phyloP scores from a whole-genome alignment of 257 asterid species.

The Avicennia marina region DNA sequence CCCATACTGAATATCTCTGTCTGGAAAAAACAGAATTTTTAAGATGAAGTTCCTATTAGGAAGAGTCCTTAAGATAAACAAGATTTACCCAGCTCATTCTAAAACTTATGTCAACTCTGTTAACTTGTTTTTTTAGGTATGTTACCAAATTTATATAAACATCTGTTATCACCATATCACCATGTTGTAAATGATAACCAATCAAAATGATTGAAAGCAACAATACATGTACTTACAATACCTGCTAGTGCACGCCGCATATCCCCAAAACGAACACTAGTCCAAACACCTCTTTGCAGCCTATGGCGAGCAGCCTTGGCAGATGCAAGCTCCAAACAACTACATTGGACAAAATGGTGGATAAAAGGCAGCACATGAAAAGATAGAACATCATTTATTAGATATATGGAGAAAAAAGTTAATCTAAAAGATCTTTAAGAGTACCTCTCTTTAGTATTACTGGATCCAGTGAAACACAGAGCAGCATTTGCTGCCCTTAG shows the following conservation, averaged over 20 bases:
- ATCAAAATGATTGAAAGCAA: constrained; percentile 1
- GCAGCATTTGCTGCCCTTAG: constrained; percentile 87
- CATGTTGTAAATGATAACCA: constrained; percentile 6
- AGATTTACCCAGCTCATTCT: too few relatives aligned
- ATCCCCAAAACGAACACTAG: constrained; percentile 79
- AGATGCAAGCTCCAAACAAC: constrained; percentile 68
- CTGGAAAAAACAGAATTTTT: too few relatives aligned
- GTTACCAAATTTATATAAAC: too few relatives aligned
- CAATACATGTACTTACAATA: constrained; percentile 3
- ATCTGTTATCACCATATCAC: too few relatives aligned
- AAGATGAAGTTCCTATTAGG: too few relatives aligned
- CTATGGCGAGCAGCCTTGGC: constrained; percentile 87
- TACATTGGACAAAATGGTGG: constrained; percentile 24
- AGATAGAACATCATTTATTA: background rate
- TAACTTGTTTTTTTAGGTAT: too few relatives aligned
- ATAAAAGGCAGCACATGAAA: background rate
- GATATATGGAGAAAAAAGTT: background rate
- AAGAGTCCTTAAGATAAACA: too few relatives aligned
- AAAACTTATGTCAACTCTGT: too few relatives aligned
- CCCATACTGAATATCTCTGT: too few relatives aligned
- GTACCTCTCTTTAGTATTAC: constrained; percentile 47
- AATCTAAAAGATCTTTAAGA: background rate
- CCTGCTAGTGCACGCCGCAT: constrained; percentile 87
- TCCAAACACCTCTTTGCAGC: constrained; percentile 88
- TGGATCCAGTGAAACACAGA: constrained; percentile 42